Evolutionary conservation across 306 rosid species (phyloP).

Genomic region (Quercus alba): DNA sequence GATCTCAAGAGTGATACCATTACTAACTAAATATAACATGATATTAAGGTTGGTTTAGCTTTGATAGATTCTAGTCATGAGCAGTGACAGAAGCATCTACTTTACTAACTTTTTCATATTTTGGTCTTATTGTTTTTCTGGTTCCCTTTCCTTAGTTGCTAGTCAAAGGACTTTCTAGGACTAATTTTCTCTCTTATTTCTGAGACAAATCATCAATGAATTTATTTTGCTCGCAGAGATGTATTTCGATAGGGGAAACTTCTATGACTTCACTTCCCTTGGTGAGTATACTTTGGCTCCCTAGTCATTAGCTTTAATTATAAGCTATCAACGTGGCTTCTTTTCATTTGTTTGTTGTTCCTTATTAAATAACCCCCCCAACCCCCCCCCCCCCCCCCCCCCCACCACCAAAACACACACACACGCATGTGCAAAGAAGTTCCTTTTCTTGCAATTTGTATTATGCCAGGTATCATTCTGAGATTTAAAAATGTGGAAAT

Average conservation of each 20-base stretch:
- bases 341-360: neutral
- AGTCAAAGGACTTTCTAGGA: neutral
- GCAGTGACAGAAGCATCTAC: neutral
- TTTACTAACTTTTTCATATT: neutral
- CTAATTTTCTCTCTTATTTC: neutral
- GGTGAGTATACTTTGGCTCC: constrained; percentile 50
- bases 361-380: neutral
- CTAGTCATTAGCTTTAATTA: constrained; percentile 2
- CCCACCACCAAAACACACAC: neutral
- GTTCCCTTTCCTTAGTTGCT: neutral
- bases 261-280: constrained; percentile 97
- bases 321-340: constrained; percentile 1
- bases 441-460: no score
- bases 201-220: constrained; percentile 10
- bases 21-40: neutral
- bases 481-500: no score
- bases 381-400: no score
- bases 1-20: neutral
- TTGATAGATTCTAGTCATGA: neutral
- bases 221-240: constrained; percentile 67
- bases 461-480: no score
- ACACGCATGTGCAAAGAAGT: no score
- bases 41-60: neutral
- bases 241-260: constrained; percentile 95
- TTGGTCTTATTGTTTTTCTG: neutral